These are phyloP conservation scores for Plasmodium coatneyi DNA, from an alignment of 169 alveolate species.

Conservation along the genomic window DNA sequence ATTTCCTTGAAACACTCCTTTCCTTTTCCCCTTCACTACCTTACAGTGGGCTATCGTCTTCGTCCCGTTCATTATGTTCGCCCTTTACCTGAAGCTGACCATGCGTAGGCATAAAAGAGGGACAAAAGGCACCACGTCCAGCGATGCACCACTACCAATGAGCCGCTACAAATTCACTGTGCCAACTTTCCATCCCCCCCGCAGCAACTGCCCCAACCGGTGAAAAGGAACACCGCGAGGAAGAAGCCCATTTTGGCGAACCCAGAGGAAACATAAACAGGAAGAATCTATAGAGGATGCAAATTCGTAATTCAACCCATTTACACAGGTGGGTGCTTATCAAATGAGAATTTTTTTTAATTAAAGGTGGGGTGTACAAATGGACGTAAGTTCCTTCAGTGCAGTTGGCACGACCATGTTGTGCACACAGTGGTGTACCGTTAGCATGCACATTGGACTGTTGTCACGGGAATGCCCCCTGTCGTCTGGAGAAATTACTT, in stretches of 20 bases:
- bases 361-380: neutral
- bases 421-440: neutral
- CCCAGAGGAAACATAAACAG: neutral
- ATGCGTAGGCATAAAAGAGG: conserved; percentile 43
- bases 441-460: neutral
- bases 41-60: conserved; percentile 64
- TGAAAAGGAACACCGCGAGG: conserved; percentile 23
- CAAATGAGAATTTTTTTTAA: neutral
- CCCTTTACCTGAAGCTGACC: conserved; percentile 48
- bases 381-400: neutral
- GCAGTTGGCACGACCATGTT: neutral
- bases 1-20: neutral
- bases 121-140: neutral
- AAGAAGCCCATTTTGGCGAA: neutral
- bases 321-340: neutral
- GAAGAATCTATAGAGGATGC: neutral
- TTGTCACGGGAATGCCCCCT: neutral
- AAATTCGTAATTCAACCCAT: neutral
- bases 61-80: conserved; percentile 61
- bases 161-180: neutral
- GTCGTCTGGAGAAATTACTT: neutral
- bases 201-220: conserved; percentile 2
- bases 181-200: neutral
- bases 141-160: neutral
- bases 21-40: neutral